Evolutionary conservation across 805 yeast species (phyloP), one percentile per base, ranked within the genome.

Genomic region (Candida berthetii): DNA sequence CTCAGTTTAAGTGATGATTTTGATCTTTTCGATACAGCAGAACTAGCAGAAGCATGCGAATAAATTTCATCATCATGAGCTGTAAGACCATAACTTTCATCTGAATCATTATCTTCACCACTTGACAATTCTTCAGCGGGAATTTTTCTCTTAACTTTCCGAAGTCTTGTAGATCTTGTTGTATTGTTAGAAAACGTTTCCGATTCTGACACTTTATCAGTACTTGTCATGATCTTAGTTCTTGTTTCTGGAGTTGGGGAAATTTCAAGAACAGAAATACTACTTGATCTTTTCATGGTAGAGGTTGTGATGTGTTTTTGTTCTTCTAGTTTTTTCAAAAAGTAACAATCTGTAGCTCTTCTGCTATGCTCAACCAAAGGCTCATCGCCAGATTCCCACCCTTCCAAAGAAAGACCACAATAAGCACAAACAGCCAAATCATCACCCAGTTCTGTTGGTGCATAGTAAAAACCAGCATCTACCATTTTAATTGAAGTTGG

Each of bases 341-440:
- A 60, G 47, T 65, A 61, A 56, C 83, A 70, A 22, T 64, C 52
- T 3, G 65, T 67, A 18, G 62, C 58, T 38, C 74, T 55, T 40
- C 62, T 58, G n/a, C 53, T 46, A 53, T 85, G 93, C 48, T 80
- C 88, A 14, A 49, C 65, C 8, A 70, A 44, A 0, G 90, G 91
- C 43, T 74, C 78, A 58, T 86, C 93, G 2, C 64, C 69, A 1
- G 60, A 55, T 43, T 75, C 85, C 95, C 95, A 85, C 3, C 88
- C 89, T 40, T 83, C 84, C 14, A 76, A 61, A 1, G 82, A 72
- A 16, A 73, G 62, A 10, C 74, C 76, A 58, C 95, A 85, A 53
- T 76, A 77, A 48, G 75, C 66, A 55, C 95, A 85, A 3, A 75
- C 64, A 1, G 78, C 78, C 22, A 74, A 68, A 54, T 80, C 84